Evolutionary conservation across 2,329 filamentous ascomycete species (phyloP), one percentile per base, ranked within the genome.

Genomic region (Beauveria caledonica): DNA sequence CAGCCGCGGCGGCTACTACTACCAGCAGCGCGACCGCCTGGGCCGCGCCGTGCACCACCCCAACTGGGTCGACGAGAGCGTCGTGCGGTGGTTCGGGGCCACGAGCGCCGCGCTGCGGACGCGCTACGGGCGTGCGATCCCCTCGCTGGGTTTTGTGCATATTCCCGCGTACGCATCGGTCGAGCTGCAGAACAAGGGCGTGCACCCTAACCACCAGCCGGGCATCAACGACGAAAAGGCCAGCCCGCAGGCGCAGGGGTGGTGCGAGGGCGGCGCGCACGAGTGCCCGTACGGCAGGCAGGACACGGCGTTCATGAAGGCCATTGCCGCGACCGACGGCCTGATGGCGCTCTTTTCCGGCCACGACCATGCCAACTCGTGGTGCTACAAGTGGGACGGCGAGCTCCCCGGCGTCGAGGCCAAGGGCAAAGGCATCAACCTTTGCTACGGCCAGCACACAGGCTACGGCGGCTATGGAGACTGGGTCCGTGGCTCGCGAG

Each of bases 321-420:
- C 85, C 0, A 66, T 90, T 3, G 72, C 80, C 0, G 70, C 77
- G 0, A 85, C 80, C 0, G 69, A 74, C 0, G 83, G 84, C 0
- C 64, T 88, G 13, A 77, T 84, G 48, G 83, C 74, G 0, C 66
- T 87, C 5, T 86, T 88, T 69, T 79, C 78, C 3, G 87, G 86
- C 0, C 87, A 90, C 63, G 85, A 89, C 64, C 87, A 90, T 62
- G 82, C 81, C 1, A 75, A 83, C 62, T 78, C 80, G 2, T 86
- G 82, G 82, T 86, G 81, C 65, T 78, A 74, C 59, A 76, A 74
- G 61, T 82, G 78, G 79, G 70, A 78, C 15, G 68, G 72, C 2
- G 65, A 69, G 2, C 71, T 74, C 0, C 66, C 68, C 10, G 72
- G 69, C 1, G 70, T 74, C 68, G 64, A 65, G 0, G 65, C 75